These are phyloP conservation scores for Phytophthora uliginosa DNA, from an alignment of 352 stramenopile species.

Conservation along the genomic window DNA sequence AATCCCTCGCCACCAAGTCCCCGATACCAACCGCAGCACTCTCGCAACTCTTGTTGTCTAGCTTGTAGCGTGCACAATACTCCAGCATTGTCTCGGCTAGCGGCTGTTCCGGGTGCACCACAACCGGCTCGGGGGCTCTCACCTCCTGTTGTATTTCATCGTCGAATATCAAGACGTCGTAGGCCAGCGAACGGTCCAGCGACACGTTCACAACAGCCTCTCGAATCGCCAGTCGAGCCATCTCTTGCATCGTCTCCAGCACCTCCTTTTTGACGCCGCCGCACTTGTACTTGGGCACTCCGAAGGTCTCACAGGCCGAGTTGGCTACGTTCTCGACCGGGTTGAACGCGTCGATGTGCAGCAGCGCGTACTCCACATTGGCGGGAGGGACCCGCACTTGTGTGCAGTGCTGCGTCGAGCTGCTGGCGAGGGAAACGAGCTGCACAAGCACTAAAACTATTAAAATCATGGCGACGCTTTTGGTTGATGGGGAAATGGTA, in stretches of 20 bases:
- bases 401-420: constrained; percentile 19
- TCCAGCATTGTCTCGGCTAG: constrained; percentile 39
- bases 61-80: constrained; percentile 39
- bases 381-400: constrained; percentile 31
- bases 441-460: constrained; percentile 22
- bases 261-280: constrained; percentile 40
- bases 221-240: constrained; percentile 47
- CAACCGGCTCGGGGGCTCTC: constrained; percentile 33
- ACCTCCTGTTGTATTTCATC: constrained; percentile 19
- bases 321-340: constrained; percentile 39
- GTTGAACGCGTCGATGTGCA: constrained; percentile 54
- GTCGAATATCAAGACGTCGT: constrained; percentile 41
- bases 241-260: constrained; percentile 50
- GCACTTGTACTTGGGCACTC: constrained; percentile 48
- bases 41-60: constrained; percentile 28
- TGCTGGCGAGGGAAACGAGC: not conserved
- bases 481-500: constrained; percentile 13
- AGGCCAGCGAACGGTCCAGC: constrained; percentile 59
- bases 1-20: constrained; percentile 49
- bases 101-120: constrained; percentile 47
- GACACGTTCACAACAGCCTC: constrained; percentile 72
- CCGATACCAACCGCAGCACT: constrained; percentile 26
- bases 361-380: constrained; percentile 40
- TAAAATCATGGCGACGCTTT: not conserved
- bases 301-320: constrained; percentile 25